Evolutionary conservation across 2,329 filamentous ascomycete species (phyloP), one percentile per base, ranked within the genome.

Genomic region (Alternaria longipes): DNA sequence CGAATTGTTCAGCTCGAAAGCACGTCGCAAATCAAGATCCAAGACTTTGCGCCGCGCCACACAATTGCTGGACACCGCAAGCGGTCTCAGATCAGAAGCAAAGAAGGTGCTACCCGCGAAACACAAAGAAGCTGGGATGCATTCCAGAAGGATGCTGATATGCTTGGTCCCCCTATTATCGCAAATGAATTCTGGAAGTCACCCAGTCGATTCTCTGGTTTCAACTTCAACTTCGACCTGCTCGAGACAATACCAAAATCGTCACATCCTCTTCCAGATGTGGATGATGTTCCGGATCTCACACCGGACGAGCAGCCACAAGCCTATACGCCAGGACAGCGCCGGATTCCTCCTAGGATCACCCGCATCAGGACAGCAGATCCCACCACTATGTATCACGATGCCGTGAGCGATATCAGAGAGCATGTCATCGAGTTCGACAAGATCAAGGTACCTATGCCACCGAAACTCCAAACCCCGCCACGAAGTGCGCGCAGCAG

Each of bases 1-100:
- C 68, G 74, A 5, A 60, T 76, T 4, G 65, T 71, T 4, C 67
- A 72, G 32, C 69, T 77, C 4, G 74, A 77, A 54, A 54, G 65
- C 18, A 40, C 30, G 16, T 56, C 30, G 47, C 51, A 30, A 24
- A 52, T 14, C 49, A 42, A 24, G 56, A 60, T 16, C 52, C 42
- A 32, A 24, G 47, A 41, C 38, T n/a, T 30, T 20, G 47, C 26
- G 22, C 26, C 34, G 12, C 55, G 34, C 42, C 6, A 28, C 14
- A 34, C 41, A 22, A 24, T 32, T 7, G 22, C 24, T 16, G 24
- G 34, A 8, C 51, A 24, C 38, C 34, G 38, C 34, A 47, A 28
- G 41, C 45, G n/a, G 18, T 22, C 62, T n/a, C 63, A 62, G 26
- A 59, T 60, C 20, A 62, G 54, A 18, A 65, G 63, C 56, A 32